Evolutionary conservation across 805 yeast species (phyloP).

Genomic region (Candida caryicola): DNA sequence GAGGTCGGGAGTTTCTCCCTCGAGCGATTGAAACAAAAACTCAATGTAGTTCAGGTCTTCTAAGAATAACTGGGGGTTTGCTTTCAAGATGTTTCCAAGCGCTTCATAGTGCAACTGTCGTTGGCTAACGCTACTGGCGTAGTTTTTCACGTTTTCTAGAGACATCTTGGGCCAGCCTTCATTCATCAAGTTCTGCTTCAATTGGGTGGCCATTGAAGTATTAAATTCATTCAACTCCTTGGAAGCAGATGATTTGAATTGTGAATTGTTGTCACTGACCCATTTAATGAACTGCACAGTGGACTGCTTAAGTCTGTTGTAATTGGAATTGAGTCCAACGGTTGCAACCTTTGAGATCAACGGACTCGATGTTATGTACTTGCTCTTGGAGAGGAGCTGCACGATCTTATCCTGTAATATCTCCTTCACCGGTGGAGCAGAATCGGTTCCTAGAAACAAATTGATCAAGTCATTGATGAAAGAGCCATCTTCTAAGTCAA

Average conservation of each 20-base stretch:
- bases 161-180: conserved; percentile 62
- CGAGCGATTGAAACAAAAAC: conserved; percentile 69
- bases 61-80: conserved; percentile 39
- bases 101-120: conserved; percentile 75
- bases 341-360: conserved; percentile 50
- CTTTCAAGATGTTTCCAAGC: conserved; percentile 60
- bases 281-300: conserved; percentile 66
- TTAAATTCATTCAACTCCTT: conserved; percentile 29
- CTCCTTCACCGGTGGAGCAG: conserved; percentile 49
- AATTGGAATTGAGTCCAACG: conserved; percentile 58
- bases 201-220: conserved; percentile 46
- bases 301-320: conserved; percentile 49
- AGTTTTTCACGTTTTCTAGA: conserved; percentile 32
- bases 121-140: conserved; percentile 36
- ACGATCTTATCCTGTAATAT: conserved; percentile 57
- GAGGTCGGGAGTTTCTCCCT: conserved; percentile 60
- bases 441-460: conserved; percentile 50
- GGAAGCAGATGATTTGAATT: conserved; percentile 3
- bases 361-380: conserved; percentile 43
- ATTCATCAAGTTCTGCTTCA: conserved; percentile 49
- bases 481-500: conserved; percentile 50
- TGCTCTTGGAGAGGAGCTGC: conserved; percentile 48
- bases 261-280: conserved; percentile 33
- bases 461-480: conserved; percentile 45
- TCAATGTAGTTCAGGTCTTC: conserved; percentile 52